Evolutionary conservation across 208 protist species (phyloP), one percentile per base, ranked within the genome.

Genomic region (Leishmania tropica): DNA sequence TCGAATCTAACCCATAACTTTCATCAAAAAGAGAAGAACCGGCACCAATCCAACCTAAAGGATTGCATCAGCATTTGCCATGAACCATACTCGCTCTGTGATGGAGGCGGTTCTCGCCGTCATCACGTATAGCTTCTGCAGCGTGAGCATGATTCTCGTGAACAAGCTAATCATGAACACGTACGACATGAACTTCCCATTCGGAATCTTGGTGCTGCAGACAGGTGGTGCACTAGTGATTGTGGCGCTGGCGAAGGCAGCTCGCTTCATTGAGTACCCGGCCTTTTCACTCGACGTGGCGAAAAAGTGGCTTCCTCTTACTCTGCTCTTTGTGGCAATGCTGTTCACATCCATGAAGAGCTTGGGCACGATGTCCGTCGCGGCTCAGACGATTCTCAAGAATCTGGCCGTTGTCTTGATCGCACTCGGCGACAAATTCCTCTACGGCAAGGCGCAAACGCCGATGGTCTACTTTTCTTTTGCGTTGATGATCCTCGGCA

Each of bases 281-380:
- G 82, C 87, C 73, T 93, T 98, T 60, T 88, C 83, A 35, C 64
- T 78, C 62, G 28, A 74, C 5, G 87, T 97, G 24, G 81, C 85
- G 45, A 85, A 76, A 42, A 85, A 84, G 65, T 97, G 95, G 95
- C 60, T 94, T 45, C 93, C 93, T 1, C 88, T 96, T 56, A 94
- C 93, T 28, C 2, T 95, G 24, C 72, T 96, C 42, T 97, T 97
- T 60, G 91, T 97, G 15, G n/a, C 73, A 0, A 97, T 97, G 95
- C 87, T 97, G 10, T 89, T 86, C 78, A 94, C 93, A 24, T 96
- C 93, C n/a, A 92, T 97, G 88, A 87, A 93, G 78, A 96, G 93
- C 73, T 83, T 98, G 5, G 81, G 90, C 31, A 84, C 85, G 28
- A 97, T 98, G 93, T 96, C 93, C 31, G 92, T 98, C n/a, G 83